Conservation (phyloP, 2,329 filamentous ascomycete species). For the Catunica adiposa region DNA sequence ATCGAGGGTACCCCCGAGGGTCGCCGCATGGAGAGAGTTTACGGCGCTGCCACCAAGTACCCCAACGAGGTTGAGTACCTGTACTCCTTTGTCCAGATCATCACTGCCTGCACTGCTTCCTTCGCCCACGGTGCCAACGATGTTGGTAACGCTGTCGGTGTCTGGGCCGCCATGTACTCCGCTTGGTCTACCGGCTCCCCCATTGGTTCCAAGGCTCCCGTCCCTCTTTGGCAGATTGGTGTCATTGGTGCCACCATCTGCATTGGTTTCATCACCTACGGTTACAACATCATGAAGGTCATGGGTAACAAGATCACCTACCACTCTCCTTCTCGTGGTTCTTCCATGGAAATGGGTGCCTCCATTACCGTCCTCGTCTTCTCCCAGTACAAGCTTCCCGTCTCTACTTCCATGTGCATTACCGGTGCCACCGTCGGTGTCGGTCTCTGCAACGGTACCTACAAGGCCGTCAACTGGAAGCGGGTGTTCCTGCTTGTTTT, state of each 20-base stretch:
- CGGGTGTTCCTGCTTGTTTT: constrained; percentile 50
- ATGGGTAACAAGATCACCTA: constrained; percentile 73
- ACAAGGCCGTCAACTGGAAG: constrained; percentile 61
- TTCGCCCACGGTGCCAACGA: constrained; percentile 68
- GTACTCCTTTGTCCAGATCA: constrained; percentile 49
- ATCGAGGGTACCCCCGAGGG: constrained; percentile 57
- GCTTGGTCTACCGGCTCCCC: constrained; percentile 49
- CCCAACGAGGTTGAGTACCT: constrained; percentile 53
- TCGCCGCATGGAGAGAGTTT: constrained; percentile 51
- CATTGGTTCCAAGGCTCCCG: constrained; percentile 43
- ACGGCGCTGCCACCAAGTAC: constrained; percentile 47
- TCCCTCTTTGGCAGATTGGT: constrained; percentile 62
- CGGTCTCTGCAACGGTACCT: constrained; percentile 56
- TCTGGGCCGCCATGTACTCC: constrained; percentile 54
- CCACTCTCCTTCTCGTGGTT: constrained; percentile 40
- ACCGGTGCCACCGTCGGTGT: constrained; percentile 65
- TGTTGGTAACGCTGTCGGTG: constrained; percentile 53
- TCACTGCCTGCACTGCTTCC: constrained; percentile 55
- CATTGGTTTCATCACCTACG: constrained; percentile 54
- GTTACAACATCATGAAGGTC: constrained; percentile 75
- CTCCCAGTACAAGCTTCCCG: constrained; percentile 58
- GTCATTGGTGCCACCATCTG: constrained; percentile 49
- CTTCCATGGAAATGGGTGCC: constrained; percentile 66
- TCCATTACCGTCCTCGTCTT: constrained; percentile 62
- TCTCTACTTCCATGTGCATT: constrained; percentile 67